Conservation (phyloP, 2,329 filamentous ascomycete species). For the Piedraia hortae region DNA sequence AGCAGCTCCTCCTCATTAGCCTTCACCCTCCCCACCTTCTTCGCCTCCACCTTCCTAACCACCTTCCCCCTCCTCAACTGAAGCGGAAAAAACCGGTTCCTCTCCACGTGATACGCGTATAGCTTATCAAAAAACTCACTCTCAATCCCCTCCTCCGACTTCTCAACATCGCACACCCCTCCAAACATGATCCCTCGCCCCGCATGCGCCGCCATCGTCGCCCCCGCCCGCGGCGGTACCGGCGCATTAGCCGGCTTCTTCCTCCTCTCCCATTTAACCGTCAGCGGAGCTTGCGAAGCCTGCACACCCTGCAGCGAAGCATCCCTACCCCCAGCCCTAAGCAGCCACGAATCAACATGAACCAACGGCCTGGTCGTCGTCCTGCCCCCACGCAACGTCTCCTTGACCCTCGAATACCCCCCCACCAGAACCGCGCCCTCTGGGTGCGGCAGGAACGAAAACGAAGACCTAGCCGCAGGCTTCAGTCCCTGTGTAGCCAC, state of each 20-base stretch:
- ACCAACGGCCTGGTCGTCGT: slow-evolving; percentile 65
- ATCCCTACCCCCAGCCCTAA: too few relatives aligned
- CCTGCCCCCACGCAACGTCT: slow-evolving; percentile 25
- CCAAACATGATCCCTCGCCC: slow-evolving; percentile 82
- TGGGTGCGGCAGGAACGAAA: slow-evolving; percentile 76
- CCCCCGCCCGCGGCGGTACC: slow-evolving; percentile 55
- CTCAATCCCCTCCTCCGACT: slow-evolving; percentile 51
- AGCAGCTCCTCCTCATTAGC: slow-evolving; percentile 81
- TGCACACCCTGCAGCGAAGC: slow-evolving; percentile 42
- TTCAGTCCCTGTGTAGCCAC: slow-evolving; percentile 59
- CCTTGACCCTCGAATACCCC: slow-evolving; percentile 78
- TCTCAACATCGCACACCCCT: slow-evolving; percentile 40
- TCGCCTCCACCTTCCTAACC: slow-evolving; percentile 24
- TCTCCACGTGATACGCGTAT: slow-evolving; percentile 81
- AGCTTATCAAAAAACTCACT: slow-evolving; percentile 89
- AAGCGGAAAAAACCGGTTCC: slow-evolving; percentile 81
- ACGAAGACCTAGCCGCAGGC: slow-evolving; percentile 73
- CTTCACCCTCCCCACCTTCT: slow-evolving; percentile 46
- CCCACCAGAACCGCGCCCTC: slow-evolving; percentile 73
- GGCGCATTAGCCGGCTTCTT: slow-evolving; percentile 83
- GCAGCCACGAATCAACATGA: slow-evolving; percentile 84
- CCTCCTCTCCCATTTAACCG: slow-evolving; percentile 68
- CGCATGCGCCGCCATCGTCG: slow-evolving; percentile 85
- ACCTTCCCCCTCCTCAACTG: slow-evolving; percentile 38
- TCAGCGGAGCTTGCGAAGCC: slow-evolving; percentile 35